Evolutionary conservation across 768 basidiomycete genomes (phyloP).

Genomic region (Gyrodon lividus): DNA sequence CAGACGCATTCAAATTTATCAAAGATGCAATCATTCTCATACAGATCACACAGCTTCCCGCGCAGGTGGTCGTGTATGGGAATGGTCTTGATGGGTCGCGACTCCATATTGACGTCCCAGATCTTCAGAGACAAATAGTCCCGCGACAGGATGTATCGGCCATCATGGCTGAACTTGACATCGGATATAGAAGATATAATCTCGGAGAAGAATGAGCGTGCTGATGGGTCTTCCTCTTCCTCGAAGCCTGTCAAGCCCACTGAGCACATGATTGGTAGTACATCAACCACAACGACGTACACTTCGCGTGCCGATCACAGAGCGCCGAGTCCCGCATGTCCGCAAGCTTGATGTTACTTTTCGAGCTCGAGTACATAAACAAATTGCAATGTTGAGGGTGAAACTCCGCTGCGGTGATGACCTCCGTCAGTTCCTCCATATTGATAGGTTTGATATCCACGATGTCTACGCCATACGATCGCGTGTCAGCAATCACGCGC

Average conservation of each 20-base stretch:
- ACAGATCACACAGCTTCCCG: constrained; percentile 95
- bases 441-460: constrained; percentile 99
- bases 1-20: constrained; percentile 99
- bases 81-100: constrained; percentile 93
- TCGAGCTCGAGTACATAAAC: constrained; percentile 99
- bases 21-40: constrained; percentile 99
- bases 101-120: constrained; percentile 99
- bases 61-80: constrained; percentile 98
- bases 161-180: constrained; percentile 98
- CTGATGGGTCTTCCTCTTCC: constrained; percentile 96
- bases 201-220: constrained; percentile 98
- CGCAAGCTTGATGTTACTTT: constrained; percentile 98
- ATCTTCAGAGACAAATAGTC: constrained; percentile 98
- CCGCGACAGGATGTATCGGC: constrained; percentile 92
- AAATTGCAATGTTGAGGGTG: constrained; percentile 96
- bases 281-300: constrained; percentile 46
- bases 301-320: constrained; percentile 94
- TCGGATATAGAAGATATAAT: constrained; percentile 99
- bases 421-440: constrained; percentile 99
- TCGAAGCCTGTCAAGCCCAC: constrained; percentile 73
- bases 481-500: background rate
- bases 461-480: constrained; percentile 63
- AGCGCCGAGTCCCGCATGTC: constrained; percentile 99
- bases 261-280: constrained; percentile 8
- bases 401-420: constrained; percentile 99